Base-by-base conservation (phyloP, 1,284 basidiomycete genomes). In the Pascua sp. region DNA sequence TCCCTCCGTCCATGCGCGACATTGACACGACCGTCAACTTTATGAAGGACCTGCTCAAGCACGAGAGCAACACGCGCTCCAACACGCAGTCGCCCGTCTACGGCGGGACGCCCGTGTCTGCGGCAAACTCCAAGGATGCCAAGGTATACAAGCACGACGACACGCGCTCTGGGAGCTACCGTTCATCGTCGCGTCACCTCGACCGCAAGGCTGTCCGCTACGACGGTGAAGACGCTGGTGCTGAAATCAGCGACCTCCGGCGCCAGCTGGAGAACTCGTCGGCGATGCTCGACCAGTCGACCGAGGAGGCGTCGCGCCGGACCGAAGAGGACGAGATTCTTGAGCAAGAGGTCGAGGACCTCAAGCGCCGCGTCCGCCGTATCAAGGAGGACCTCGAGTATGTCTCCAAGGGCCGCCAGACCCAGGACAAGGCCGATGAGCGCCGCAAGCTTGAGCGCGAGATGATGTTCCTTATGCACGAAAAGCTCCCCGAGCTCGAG, bases 341-440 rank as follows among this genome's bases (percentile, higher is more conserved):
- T 15, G 90, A 96, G 61, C 83, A 87, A 55, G 95, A 98, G 77
- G 84, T 97, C 79, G 86, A 89, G 10, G 91, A 95, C 66, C 79
- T 98, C 41, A 87, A 86, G 54, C 90, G 90, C 72, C 85, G 88
- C 41, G 91, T 97, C 54, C 86, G 87, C 69, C 81, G 93, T 17
- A 84, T 99, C 10, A 88, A 92, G 73, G 92, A 97, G 62, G 95
- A 98, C 74, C 81, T 99, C 47, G 94, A 97, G 48, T 92, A 95
- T 69, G 85, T 88, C 55, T 86, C 87, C 16, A 85, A 88, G 16
- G 90, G 91, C 0, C 85, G 92, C 1, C 82, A 86, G 56, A 85
- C 86, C 10, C 76, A 81, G 7, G 82, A 84, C 10, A 91, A 91
- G 74, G 91, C 95, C 59, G 87, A 92, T 62, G 91, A 96, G 71